Evolutionary conservation across 257 asterid species (phyloP).

Genomic region (Solanum stenotomum): DNA sequence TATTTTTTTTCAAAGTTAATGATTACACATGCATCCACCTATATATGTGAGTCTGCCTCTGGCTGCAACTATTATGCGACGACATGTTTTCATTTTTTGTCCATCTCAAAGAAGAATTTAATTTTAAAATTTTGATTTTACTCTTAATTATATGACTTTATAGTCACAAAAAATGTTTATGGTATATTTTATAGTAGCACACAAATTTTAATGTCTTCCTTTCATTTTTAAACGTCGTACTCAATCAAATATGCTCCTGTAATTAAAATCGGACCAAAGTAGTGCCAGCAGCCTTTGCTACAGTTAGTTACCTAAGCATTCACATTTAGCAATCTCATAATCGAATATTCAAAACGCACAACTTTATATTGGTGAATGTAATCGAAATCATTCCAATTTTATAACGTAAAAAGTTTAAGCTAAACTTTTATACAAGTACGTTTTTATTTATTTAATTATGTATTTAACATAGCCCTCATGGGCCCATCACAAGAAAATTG

Average conservation of each 20-base stretch:
- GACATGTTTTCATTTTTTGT: background rate
- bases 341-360: background rate
- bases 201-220: background rate
- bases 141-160: background rate
- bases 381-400: background rate
- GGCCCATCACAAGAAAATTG: background rate
- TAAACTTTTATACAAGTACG: background rate
- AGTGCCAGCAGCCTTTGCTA: background rate
- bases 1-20: accelerated
- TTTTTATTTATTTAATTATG: background rate
- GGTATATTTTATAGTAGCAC: background rate
- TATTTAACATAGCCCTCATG: background rate
- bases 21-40: too few species aligned
- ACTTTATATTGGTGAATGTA: background rate
- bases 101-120: background rate
- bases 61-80: background rate
- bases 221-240: background rate
- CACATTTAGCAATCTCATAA: background rate
- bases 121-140: too few species aligned
- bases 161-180: background rate
- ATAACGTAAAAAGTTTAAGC: background rate
- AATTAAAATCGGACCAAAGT: background rate
- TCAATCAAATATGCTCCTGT: background rate
- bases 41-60: too few species aligned
- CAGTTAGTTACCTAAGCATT: background rate